Base-by-base conservation (phyloP, 1,284 basidiomycete genomes). In the Puccinia horiana region DNA sequence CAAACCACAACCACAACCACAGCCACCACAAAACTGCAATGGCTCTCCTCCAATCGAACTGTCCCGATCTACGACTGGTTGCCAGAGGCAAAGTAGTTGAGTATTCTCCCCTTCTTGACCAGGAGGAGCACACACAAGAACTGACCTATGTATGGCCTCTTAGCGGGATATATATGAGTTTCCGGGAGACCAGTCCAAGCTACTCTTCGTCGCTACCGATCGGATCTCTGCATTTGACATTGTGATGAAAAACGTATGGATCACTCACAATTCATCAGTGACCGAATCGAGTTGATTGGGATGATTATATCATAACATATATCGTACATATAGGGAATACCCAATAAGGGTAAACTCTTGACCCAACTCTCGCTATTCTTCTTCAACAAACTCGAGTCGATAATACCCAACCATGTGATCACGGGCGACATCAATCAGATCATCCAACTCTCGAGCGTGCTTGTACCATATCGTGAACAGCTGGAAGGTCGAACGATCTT, bases 161-260 rank as follows among this genome's bases (percentile, higher is more conserved):
- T 49, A 82, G 80, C 91, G 95, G 83, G 95, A 98, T 88, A 92
- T 97, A 85, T 98, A 97, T 87, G 88, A 90, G 20, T 85, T 90
- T 69, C 93, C 84, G 88, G 91, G 84, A 88, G 90, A 83, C 88
- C 84, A 92, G 82, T 90, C 91, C 84, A 88, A 88, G 84, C 90
- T 98, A 40, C 90, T 99, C 81, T 98, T 99, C 87, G 93, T 99
- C 78, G 95, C 96, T 8, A 93, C 94, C 20, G 97, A 99, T 88
- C 90, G 97, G 83, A 97, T 98, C 86, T 96, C 94, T 29, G 96
- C 96, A 0, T 99, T 95, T 88, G 96, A 99, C 89, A 93, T 98
- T 83, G 92, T 97, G 86, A 90, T 98, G 85, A 91, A 92, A 87
- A 94, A 95, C 87, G 95, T 96, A 23, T 44, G 18, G 11, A 6